phyloP scores from a whole-genome alignment of 208 protist species.

The Acanthamoeba comandoni region DNA sequence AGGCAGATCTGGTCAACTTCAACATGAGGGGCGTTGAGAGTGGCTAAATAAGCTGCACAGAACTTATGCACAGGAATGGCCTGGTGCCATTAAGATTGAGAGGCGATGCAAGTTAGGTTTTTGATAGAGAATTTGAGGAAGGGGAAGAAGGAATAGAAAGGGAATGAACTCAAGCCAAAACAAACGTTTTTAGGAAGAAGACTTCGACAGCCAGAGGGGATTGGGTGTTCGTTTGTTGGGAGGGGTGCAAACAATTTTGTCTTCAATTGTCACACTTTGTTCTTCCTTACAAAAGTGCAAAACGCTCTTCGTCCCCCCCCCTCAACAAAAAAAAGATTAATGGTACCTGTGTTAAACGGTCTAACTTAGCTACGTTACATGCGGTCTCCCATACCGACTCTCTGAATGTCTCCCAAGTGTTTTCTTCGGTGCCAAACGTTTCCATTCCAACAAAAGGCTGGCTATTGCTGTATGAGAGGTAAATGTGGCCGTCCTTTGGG shows the following conservation, averaged over 20 bases:
- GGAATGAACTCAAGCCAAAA: not conserved
- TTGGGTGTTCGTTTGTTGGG: not conserved
- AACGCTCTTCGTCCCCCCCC: too few relatives aligned
- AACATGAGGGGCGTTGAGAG: not conserved
- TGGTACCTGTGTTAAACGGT: constrained; percentile 30
- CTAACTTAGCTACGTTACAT: constrained; percentile 7
- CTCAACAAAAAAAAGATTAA: too few relatives aligned
- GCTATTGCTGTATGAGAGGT: too few relatives aligned
- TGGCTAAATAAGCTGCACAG: constrained; percentile 43
- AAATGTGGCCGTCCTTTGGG: too few relatives aligned
- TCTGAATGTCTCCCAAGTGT: constrained; percentile 36
- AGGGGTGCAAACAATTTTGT: not conserved
- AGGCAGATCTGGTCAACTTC: constrained; percentile 58
- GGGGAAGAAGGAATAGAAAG: too few relatives aligned
- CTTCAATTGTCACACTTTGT: not conserved
- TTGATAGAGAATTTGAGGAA: too few relatives aligned
- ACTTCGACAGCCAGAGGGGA: not conserved
- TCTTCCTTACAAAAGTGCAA: not conserved
- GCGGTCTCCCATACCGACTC: constrained; percentile 42
- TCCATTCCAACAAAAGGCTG: too few relatives aligned
- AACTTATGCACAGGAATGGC: constrained; percentile 55
- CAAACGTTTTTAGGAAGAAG: not conserved
- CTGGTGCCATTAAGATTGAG: not conserved
- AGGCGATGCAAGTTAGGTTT: too few relatives aligned
- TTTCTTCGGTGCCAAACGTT: constrained; percentile 39